Percentiles rank a stretch among this genome's conserved stretches.
These are phyloP conservation scores for Boletales sp. DNA, from an alignment of 768 basidiomycete species.

Conservation along the genomic window DNA sequence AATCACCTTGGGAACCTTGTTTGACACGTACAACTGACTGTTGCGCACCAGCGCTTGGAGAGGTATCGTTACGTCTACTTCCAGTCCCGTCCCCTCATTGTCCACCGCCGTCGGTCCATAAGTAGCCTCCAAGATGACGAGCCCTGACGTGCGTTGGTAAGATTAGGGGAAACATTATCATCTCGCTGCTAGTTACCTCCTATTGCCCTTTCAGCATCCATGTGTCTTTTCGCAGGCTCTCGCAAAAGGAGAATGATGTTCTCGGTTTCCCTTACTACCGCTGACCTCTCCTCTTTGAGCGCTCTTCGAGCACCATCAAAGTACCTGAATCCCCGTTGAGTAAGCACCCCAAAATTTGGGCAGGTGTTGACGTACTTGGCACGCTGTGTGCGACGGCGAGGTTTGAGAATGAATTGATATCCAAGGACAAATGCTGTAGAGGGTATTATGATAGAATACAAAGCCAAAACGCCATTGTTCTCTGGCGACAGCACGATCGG, in stretches of 20 bases:
- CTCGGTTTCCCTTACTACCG: constrained; percentile 58
- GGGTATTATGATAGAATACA: constrained; percentile 53
- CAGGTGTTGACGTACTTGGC: constrained; percentile 40
- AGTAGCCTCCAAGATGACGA: constrained; percentile 71
- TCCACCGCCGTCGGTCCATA: constrained; percentile 60
- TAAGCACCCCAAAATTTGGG: constrained; percentile 9
- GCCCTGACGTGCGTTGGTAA: constrained; percentile 42
- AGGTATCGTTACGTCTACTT: constrained; percentile 75
- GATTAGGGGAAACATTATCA: constrained; percentile 6
- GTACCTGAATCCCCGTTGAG: constrained; percentile 43
- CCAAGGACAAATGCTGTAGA: constrained; percentile 48
- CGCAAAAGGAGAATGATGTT: constrained; percentile 60
- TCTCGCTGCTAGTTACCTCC: constrained; percentile 47
- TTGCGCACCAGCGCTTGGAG: constrained; percentile 78
- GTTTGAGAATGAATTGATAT: constrained; percentile 57
- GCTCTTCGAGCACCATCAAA: constrained; percentile 62
- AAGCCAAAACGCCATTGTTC: constrained; percentile 42
- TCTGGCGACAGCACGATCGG: constrained; percentile 57
- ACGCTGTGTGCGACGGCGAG: constrained; percentile 50
- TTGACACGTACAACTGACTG: constrained; percentile 75
- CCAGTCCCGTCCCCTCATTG: constrained; percentile 50
- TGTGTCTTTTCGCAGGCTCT: constrained; percentile 63
- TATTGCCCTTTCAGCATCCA: constrained; percentile 58
- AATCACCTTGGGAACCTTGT: constrained; percentile 67
- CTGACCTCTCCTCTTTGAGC: constrained; percentile 61